Base-by-base conservation (phyloP, 179 eudicot genomes). In the Spergularia azorica region DNA sequence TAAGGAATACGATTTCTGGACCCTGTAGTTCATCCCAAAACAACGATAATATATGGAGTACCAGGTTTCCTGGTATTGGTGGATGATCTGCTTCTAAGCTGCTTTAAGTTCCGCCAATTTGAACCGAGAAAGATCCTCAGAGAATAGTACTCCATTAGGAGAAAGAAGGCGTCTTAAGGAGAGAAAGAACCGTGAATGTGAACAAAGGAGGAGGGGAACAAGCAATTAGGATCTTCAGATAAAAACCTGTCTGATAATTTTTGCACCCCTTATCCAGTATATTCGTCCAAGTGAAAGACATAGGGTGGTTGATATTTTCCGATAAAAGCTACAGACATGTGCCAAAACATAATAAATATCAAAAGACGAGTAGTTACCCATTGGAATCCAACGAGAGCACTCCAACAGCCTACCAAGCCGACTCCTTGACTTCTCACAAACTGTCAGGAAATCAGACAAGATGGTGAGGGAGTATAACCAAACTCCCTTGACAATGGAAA, bases 361-460 rank as follows among this genome's bases (percentile, higher is more conserved):
- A 9, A 11, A 26, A 0, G 57, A 67, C 8, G 41, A 62, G 46
- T 48, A n/a, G 3, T 84, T 92, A 95, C 98, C 93, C 96, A 93
- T 86, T 95, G 98, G 81, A 70, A 70, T 14, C 74, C 94, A 6
- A 90, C 88, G 6, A 95, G 95, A 11, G 90, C 88, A 73, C 79
- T 83, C 98, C 97, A 93, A 73, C 93, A 91, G 56, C 95, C 95
- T 5, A 85, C 74, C 79, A 95, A 80, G 61, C 97, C 98, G 52
- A 77, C 83, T 76, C 97, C 96, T 78, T 81, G 86, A 63, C 78
- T 86, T 87, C 80, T 89, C 76, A 87, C 79, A 56, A 89, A 32
- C 98, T 95, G 89, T 57, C 60, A 79, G 63, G 39, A 51, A 67
- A 66, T 55, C 3, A 75, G 15, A 80, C n/a, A 56, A 57, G 11